These are phyloP conservation scores for Cucurbita moschata DNA, from an alignment of 306 rosid genomes.

Conservation along the genomic window DNA sequence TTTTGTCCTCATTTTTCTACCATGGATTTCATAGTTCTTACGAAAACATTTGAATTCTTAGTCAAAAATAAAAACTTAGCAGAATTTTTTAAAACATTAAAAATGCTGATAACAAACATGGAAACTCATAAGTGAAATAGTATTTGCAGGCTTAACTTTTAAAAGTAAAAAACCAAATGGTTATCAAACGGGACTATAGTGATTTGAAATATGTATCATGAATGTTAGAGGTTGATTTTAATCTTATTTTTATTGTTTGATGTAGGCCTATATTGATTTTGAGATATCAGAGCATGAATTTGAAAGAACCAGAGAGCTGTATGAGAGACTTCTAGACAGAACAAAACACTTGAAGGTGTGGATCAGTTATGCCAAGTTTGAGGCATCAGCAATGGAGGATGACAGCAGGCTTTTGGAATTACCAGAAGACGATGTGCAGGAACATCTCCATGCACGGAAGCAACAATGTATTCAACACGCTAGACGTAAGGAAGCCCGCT, in stretches of 20 bases:
- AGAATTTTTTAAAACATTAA: background rate
- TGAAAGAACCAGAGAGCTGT: slow-evolving; percentile 70
- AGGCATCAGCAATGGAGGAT: slow-evolving; percentile 45
- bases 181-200: too few species aligned
- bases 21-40: too few species aligned
- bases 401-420: slow-evolving; percentile 16
- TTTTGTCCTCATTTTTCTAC: too few species aligned
- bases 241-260: slow-evolving; percentile 2
- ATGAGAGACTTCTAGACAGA: slow-evolving; percentile 75
- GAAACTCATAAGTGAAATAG: too few species aligned
- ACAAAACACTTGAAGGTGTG: slow-evolving; percentile 91
- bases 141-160: too few species aligned
- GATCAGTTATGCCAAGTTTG: slow-evolving; percentile 77
- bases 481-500: slow-evolving; percentile 45
- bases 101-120: too few species aligned
- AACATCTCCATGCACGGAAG: slow-evolving; percentile 29
- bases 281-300: slow-evolving; percentile 75
- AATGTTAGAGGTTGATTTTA: background rate
- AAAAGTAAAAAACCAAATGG: too few species aligned
- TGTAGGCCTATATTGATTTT: slow-evolving; percentile 73
- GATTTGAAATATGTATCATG: background rate
- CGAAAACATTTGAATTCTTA: too few species aligned
- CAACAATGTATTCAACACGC: slow-evolving; percentile 46
- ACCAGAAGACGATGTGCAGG: slow-evolving; percentile 13
- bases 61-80: too few species aligned